phyloP scores from a whole-genome alignment of 164 flowering plant genomes.

The Pachysandra terminalis region DNA sequence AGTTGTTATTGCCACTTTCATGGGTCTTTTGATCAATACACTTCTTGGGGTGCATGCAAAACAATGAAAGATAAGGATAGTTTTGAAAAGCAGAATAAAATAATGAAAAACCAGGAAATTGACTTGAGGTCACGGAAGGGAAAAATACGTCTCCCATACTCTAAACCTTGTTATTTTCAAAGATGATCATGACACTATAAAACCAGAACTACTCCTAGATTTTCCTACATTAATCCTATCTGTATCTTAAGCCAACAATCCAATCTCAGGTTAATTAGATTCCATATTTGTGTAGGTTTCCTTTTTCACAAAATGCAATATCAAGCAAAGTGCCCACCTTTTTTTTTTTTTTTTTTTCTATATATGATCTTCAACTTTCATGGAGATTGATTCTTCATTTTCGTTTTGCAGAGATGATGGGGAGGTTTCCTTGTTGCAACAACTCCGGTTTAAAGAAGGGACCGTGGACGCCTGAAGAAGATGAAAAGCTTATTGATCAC shows the following conservation, averaged over 20 bases:
- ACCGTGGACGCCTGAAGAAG: constrained; percentile 65
- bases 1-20: too few species aligned
- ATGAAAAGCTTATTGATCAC: constrained; percentile 39
- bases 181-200: constrained; percentile 21
- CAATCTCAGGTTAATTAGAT: not conserved
- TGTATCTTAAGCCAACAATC: not conserved
- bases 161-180: constrained; percentile 12
- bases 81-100: not conserved
- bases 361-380: too few species aligned
- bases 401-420: constrained; percentile 29
- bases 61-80: not conserved
- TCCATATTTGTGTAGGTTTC: not conserved
- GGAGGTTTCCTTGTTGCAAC: constrained; percentile 40
- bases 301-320: not conserved
- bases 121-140: not conserved
- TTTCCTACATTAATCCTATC: not conserved
- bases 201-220: not conserved
- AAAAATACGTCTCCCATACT: constrained; percentile 19
- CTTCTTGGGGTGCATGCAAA: too few species aligned
- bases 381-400: not conserved
- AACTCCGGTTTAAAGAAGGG: constrained; percentile 46
- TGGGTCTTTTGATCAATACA: not conserved
- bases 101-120: not conserved
- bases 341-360: not conserved
- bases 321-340: not conserved